Evolutionary conservation across 2,329 filamentous ascomycete species (phyloP), one percentile per base, ranked within the genome.

Genomic region (Fusarium compactum): DNA sequence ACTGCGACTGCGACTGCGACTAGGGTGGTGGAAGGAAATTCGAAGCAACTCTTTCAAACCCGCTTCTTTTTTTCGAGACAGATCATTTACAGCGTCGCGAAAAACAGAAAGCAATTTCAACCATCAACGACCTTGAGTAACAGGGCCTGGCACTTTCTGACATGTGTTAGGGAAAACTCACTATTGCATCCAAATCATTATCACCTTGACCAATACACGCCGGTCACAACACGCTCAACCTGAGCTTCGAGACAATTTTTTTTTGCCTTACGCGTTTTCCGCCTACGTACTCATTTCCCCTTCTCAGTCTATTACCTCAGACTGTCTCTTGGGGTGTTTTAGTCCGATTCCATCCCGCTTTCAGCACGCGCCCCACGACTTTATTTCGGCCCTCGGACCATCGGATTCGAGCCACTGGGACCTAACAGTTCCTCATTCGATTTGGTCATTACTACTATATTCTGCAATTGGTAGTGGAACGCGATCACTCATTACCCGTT

Each of bases 351-450:
- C 56, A 70, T 52, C 60, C 65, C 65, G 62, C 58, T 69, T 73
- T 66, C 51, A 60, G 53, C 54, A 67, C 70, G 54, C 64, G 57
- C 58, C 67, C 58, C 67, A 71, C 67, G 71, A 74, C 58, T 69
- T 63, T 70, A 67, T 72, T 65, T 72, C 47, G 53, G 58, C 68
- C 65, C 59, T 72, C 59, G 62, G 64, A 60, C 69, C 62, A 65
- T 74, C 56, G 59, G 32, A 64, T 56, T 62, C 53, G 60, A 71
- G 67, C 57, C 67, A 70, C 67, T 59, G 47, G 52, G 52, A 67
- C 64, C 62, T 66, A 54, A 50, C 51, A 68, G 47, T 64, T 67
- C 51, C 58, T 69, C 52, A 58, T 51, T 53, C 56, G 50, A 70
- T 62, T 60, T 62, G 59, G 47, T 25, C 22, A 47, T 63, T 46